Percentiles rank a stretch among this genome's conserved stretches.
These are phyloP conservation scores for Apiotrichum domesticum DNA, from an alignment of 1,284 basidiomycete genomes.

Conservation along the genomic window DNA sequence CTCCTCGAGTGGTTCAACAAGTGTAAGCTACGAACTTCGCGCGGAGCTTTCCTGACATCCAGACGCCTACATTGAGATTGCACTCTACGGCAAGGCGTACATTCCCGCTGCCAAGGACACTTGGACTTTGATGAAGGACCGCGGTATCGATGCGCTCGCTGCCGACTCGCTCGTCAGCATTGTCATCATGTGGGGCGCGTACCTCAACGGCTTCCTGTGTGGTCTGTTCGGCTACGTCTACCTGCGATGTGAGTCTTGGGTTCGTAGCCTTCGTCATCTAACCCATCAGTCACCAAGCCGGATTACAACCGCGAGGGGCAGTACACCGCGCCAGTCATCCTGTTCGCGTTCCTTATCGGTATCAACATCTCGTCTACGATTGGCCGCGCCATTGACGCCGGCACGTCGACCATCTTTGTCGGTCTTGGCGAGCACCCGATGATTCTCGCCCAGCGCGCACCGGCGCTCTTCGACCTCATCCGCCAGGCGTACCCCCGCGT, in stretches of 20 bases:
- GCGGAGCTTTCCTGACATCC: neutral
- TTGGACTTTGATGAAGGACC: constrained; percentile 76
- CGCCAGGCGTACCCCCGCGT: constrained; percentile 46
- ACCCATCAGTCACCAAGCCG: constrained; percentile 53
- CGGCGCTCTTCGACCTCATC: constrained; percentile 53
- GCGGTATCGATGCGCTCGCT: constrained; percentile 75
- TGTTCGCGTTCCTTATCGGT: constrained; percentile 77
- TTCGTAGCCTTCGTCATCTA: no score
- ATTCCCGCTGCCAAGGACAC: constrained; percentile 82
- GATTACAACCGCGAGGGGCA: constrained; percentile 65
- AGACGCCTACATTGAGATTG: constrained; percentile 60
- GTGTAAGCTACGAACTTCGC: constrained; percentile 24
- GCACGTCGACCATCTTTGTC: constrained; percentile 80
- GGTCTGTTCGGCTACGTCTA: constrained; percentile 78
- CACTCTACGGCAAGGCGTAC: constrained; percentile 81
- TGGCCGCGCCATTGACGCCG: constrained; percentile 45
- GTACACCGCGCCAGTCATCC: constrained; percentile 67
- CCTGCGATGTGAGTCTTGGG: constrained; percentile 57
- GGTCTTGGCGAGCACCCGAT: constrained; percentile 75
- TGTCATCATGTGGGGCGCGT: constrained; percentile 56
- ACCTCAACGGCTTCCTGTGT: constrained; percentile 67
- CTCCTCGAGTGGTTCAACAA: constrained; percentile 75
- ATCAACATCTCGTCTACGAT: constrained; percentile 49
- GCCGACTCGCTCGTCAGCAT: constrained; percentile 81
- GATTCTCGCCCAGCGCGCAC: constrained; percentile 61